A percentile compares a stretch with the other conserved stretches of the same genome.
Evolutionary conservation across 495 filamentous ascomycete genomes (phyloP).

Genomic region (Bryoglossum gracile): DNA sequence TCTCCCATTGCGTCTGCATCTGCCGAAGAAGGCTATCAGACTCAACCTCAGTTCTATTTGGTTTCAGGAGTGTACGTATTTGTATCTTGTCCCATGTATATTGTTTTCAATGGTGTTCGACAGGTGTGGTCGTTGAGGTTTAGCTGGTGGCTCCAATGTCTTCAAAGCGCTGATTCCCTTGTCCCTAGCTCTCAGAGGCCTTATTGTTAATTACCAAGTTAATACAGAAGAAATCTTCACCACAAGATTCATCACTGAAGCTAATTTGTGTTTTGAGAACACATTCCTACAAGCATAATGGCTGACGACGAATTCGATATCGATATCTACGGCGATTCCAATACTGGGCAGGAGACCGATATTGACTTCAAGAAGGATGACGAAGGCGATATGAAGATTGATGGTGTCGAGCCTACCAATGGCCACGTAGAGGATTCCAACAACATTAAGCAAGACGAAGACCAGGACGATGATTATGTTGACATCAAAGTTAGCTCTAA

Average conservation of each 20-base stretch:
- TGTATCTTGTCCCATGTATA: slow-evolving; percentile 35
- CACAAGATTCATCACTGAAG: slow-evolving; percentile 7
- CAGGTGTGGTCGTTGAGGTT: slow-evolving; percentile 2
- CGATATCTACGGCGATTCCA: slow-evolving; percentile 90
- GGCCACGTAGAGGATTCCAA: slow-evolving; percentile 36
- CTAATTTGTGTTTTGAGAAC: slow-evolving; percentile 7
- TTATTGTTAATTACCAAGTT: slow-evolving; percentile 19
- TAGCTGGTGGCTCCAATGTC: slow-evolving; percentile 10
- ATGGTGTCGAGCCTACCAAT: slow-evolving; percentile 33
- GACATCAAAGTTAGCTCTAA: slow-evolving; percentile 38
- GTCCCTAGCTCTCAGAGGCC: slow-evolving; percentile 20
- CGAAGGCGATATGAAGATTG: slow-evolving; percentile 40
- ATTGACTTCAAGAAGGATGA: slow-evolving; percentile 27
- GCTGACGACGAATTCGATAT: slow-evolving; percentile 96
- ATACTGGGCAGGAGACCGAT: slow-evolving; percentile 33
- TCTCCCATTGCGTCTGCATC: slow-evolving; percentile 36
- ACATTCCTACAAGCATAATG: slow-evolving; percentile 45
- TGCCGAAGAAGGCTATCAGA: slow-evolving; percentile 34
- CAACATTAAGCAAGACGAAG: slow-evolving; percentile 25
- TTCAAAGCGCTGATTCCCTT: slow-evolving; percentile 25
- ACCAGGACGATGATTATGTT: slow-evolving; percentile 34
- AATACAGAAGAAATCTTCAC: slow-evolving; percentile 22
- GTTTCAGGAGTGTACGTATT: slow-evolving; percentile 40
- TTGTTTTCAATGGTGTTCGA: slow-evolving; percentile 11
- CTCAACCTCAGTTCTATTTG: slow-evolving; percentile 21